These are phyloP conservation scores for Aspergillus fructus DNA, from an alignment of 2,329 filamentous ascomycete species.

Conservation along the genomic window DNA sequence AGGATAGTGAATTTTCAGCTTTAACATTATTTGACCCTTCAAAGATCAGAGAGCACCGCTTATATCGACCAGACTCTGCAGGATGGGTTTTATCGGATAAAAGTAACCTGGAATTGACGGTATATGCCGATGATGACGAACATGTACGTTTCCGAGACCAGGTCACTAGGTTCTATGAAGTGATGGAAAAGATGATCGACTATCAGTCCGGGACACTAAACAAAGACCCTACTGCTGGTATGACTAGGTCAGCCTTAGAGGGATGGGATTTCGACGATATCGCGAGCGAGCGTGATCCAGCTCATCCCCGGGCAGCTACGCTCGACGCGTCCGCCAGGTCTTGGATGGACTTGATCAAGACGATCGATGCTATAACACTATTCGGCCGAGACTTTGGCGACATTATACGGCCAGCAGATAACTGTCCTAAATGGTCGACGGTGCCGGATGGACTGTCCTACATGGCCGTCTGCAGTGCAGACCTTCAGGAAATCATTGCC, in stretches of 20 bases:
- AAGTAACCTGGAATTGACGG: too few relatives aligned
- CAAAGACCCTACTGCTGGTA: too few relatives aligned
- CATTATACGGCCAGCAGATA: constrained; percentile 14
- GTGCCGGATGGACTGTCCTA: constrained; percentile 30
- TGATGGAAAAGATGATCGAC: not conserved
- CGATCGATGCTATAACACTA: constrained; percentile 25
- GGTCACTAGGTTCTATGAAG: not conserved
- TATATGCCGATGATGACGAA: not conserved
- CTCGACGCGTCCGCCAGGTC: constrained; percentile 13
- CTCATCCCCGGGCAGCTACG: constrained; percentile 20
- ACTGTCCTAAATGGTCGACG: constrained; percentile 23
- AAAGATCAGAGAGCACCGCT: not conserved
- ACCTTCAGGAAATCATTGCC: constrained; percentile 31
- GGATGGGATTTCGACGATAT: constrained; percentile 31
- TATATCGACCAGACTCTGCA: too few relatives aligned
- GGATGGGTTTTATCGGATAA: too few relatives aligned
- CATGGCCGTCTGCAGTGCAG: constrained; percentile 25
- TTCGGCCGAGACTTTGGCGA: constrained; percentile 30
- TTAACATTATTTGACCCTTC: not conserved
- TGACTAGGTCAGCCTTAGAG: constrained; percentile 18
- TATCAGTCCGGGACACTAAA: not conserved
- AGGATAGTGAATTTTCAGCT: too few relatives aligned
- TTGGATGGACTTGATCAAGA: constrained; percentile 33
- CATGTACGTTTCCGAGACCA: not conserved
- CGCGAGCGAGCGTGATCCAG: constrained; percentile 18